Evolutionary conservation across 148 eudicot species (phyloP), one percentile per base, ranked within the genome.

Genomic region (Suaeda aralocaspica): DNA sequence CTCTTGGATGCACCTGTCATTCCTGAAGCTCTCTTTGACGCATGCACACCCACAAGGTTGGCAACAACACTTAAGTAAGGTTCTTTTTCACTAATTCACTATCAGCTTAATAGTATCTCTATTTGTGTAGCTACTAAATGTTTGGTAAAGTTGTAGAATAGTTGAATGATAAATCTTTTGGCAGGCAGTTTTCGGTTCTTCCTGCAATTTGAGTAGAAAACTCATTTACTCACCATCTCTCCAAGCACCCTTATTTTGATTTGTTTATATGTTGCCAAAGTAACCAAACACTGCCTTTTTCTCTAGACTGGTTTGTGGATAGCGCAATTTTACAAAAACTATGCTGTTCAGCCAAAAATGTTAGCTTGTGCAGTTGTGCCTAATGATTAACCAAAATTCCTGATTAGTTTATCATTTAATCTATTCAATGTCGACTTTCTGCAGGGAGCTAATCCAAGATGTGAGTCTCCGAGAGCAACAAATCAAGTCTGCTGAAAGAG

Each of bases 1-100:
- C 83, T 94, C 69, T 59, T 94, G 71, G 79, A 82, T 79, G 86
- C 96, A 1, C 73, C 84, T 24, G 66, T 87, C 66, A 87, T 91
- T 63, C 97, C 99, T n/a, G 99, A 94, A 86, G 92, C 88, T 66
- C 90, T 94, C 21, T 89, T 91, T 61, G 79, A 71, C 65, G 83
- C 67, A 42, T 94, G 96, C 83, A 87, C 82, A 3, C 96, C 99
- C 46, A 49, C 63, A 48, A 77, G 63, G 70, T 80, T 94, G 87
- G 92, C 92, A 34, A 29, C 78, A 28, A 60, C 80, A 55, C 84
- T 94, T 59, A 50, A 41, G 97, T 94, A 84, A 85, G 88, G 28
- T 66, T 50, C 67, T 64, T 49, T 48, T 49, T 9, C 21, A 9
- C 13, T 46, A 42, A 8, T 36, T 31, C 9, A 9, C 13, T 5